Evolutionary conservation across 352 stramenopile species (phyloP), one percentile per base, ranked within the genome.

Genomic region (Thraustochytrium sp.): DNA sequence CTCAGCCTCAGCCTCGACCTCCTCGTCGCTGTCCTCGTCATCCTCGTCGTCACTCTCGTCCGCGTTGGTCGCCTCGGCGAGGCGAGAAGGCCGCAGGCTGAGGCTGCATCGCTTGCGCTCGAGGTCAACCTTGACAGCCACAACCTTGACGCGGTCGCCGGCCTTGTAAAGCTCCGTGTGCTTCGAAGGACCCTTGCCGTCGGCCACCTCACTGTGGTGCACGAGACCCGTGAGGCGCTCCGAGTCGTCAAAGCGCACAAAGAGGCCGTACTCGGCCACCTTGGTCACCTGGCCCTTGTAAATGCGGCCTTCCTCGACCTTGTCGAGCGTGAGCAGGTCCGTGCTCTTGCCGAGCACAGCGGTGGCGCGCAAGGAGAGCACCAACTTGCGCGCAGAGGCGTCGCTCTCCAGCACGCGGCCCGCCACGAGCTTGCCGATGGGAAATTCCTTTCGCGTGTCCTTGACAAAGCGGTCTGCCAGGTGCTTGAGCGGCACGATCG

Each of bases 341-440:
- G 26, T 21, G 59, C 46, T 49, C 29, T 46, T 68, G 48, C 68
- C 68, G 3, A 80, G 48, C 1, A 80, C 68, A 5, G 48, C 63
- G 23, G 68, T 55, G n/a, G 68, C 31, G 18, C 46, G 42, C 8
- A 80, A 31, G 13, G 48, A 65, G 34, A 80, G 68, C 16, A 80
- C 68, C 1, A 80, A 8, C 49, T 80, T 80, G 38, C 40, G 31
- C 53, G 76, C 46, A 21, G n/a, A 9, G 9, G 4, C 21, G 26
- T 80, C 53, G n/a, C 18, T 36, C 31, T 26, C 31, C 9, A 80
- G 13, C 26, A 80, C 68, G 26, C 68, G 42, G 38, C 68, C 68
- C 13, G 53, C 68, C n/a, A 80, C 68, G 34, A 80, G 68, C 48
- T 46, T 80, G n/a, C 68, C 68, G 21, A 63, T 31, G 34, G 68